phyloP scores from a whole-genome alignment of 805 yeast genomes.

The Jamesozyma lodderae region DNA sequence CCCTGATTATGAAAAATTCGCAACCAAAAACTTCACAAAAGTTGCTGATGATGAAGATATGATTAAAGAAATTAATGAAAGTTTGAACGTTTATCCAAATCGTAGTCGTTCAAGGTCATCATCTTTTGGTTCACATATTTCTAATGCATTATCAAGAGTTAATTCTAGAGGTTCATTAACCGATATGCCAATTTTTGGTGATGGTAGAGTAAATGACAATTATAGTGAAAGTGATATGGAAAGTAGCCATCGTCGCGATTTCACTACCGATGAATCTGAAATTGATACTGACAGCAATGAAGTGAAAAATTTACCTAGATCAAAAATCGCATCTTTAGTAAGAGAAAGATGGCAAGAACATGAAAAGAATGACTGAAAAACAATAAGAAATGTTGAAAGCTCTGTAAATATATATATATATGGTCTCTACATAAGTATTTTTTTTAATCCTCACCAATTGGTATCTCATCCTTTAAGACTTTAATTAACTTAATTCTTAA shows the following conservation, averaged over 20 bases:
- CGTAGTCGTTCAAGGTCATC: slow-evolving; percentile 26
- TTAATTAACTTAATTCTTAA: slow-evolving; percentile 60
- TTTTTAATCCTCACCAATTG: slow-evolving; percentile 82
- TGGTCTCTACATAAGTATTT: background rate
- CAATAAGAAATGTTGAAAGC: background rate
- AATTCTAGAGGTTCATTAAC: slow-evolving; percentile 54
- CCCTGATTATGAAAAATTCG: slow-evolving; percentile 63
- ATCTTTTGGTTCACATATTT: slow-evolving; percentile 32
- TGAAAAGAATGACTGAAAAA: slow-evolving; percentile 14
- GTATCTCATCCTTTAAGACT: slow-evolving; percentile 85
- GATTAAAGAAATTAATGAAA: slow-evolving; percentile 4
- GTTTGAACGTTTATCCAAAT: slow-evolving; percentile 7
- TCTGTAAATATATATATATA: background rate
- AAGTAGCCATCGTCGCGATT: background rate
- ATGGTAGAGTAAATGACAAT: slow-evolving; percentile 8
- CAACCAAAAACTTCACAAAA: slow-evolving; percentile 2
- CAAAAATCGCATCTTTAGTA: slow-evolving; percentile 19
- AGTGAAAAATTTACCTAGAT: slow-evolving; percentile 3
- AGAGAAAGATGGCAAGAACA: slow-evolving; percentile 23
- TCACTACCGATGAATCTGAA: background rate
- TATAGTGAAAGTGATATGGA: slow-evolving; percentile 1
- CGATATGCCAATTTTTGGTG: slow-evolving; percentile 51
- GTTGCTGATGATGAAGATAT: slow-evolving; percentile 1
- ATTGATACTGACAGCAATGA: slow-evolving; percentile 4
- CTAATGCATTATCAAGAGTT: slow-evolving; percentile 54